A percentile compares a stretch with the other conserved stretches of the same genome.
These are phyloP conservation scores for Tetrahymena elliotti DNA, from an alignment of 73 alveolate genomes.

Conservation along the genomic window DNA sequence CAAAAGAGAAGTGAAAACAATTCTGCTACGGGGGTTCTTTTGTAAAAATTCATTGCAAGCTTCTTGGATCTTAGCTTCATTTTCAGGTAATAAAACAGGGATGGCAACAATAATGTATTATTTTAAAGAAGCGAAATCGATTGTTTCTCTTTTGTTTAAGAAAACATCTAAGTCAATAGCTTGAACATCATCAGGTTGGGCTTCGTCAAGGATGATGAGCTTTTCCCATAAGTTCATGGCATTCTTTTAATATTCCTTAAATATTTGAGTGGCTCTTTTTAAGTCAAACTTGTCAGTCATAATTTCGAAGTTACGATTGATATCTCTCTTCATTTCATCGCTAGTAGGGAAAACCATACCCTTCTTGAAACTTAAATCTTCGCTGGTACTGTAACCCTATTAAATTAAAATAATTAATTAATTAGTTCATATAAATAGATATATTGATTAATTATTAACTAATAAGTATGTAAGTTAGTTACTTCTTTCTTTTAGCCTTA, in stretches of 20 bases:
- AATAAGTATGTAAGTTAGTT: background rate
- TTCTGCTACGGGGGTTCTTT: background rate
- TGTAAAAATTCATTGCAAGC: background rate
- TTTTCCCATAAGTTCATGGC: background rate
- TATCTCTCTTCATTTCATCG: background rate
- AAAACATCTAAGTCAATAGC: background rate
- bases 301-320: background rate
- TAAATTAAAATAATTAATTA: background rate
- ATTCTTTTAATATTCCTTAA: background rate
- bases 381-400: background rate
- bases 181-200: background rate
- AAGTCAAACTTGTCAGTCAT: background rate
- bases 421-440: background rate
- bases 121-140: background rate
- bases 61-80: background rate
- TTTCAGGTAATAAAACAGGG: background rate
- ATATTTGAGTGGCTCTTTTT: background rate
- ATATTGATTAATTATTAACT: background rate
- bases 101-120: background rate
- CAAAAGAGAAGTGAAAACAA: background rate
- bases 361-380: background rate
- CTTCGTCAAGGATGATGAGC: background rate
- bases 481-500: background rate
- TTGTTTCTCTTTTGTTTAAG: background rate
- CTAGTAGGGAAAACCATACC: slow-evolving; percentile 1